Evolutionary conservation across 495 filamentous ascomycete species (phyloP), one percentile per base, ranked within the genome.

Genomic region (Aspergillus affinis): DNA sequence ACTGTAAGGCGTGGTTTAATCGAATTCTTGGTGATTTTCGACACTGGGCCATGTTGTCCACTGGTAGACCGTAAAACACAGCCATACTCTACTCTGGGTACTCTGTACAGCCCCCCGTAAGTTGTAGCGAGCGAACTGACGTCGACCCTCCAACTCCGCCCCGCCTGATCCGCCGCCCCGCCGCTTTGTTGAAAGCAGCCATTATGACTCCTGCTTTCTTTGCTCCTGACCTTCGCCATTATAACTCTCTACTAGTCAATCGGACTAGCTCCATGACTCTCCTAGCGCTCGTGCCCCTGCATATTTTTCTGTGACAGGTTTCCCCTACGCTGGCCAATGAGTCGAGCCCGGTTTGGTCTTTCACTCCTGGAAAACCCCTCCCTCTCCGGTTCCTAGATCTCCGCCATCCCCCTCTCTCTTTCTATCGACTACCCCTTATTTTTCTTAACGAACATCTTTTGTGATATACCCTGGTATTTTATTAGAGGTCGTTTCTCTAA

Each of bases 91-190:
- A 26, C 23, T 26, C 23, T 26, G 23, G 4, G 23, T 26, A 26
- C n/a, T n/a, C n/a, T 26, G 23, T 26, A 26, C 23, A 26, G 23
- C 23, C 23, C 23, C 23, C 23, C 23, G 44, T 54, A 54, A n/a
- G n/a, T n/a, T n/a, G n/a, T n/a, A n/a, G n/a, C 29, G 51, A 32
- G 26, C 52, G 36, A 32, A 32, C 55, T 54, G 53, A 62, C 54
- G 56, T 50, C 57, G 54, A 19, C 45, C 44, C 30, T 44, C 46
- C 53, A 44, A 26, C 68, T 69, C 69, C 75, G 73, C 61, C 72
- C 63, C 75, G 79, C 58, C 75, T 75, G 63, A 80, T 58, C 47
- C 47, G 13, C 30, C 59, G 61, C 62, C 54, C 55, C 64, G 64
- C 64, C 57, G 36, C 54, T 41, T 27, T 20, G 12, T 48, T 23